A percentile compares a stretch with the other conserved stretches of the same genome.
These are phyloP conservation scores for Quaeritorhiza haematococci DNA, from an alignment of 371 early-diverging fungal genomes.

Conservation along the genomic window DNA sequence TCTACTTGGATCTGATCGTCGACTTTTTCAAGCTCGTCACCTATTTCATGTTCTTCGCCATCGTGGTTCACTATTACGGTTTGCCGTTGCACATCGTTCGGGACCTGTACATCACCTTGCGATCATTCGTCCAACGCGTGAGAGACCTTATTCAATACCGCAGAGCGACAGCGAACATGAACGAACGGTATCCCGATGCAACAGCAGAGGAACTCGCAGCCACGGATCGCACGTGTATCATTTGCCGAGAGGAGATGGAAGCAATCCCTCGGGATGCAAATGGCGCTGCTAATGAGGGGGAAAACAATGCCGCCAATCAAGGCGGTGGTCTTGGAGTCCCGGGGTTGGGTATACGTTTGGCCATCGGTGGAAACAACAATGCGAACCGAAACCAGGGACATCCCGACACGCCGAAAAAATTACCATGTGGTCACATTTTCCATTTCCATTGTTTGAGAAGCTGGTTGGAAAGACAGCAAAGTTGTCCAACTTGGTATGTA, in stretches of 20 bases:
- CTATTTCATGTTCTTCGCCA: constrained; percentile 79
- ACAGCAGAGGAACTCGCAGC: constrained; percentile 73
- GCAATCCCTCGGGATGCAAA: background rate
- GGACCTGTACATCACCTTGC: constrained; percentile 89
- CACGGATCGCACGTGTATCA: constrained; percentile 88
- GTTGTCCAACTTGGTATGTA: constrained; percentile 93
- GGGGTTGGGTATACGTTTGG: too few species aligned
- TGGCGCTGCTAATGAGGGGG: too few species aligned
- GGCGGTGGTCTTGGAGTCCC: too few species aligned
- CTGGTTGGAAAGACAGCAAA: constrained; percentile 98
- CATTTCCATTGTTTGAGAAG: constrained; percentile 95
- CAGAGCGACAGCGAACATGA: constrained; percentile 91
- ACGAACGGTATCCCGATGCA: constrained; percentile 86
- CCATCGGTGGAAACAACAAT: constrained; percentile 1
- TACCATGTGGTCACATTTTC: constrained; percentile 97
- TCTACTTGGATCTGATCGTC: constrained; percentile 75
- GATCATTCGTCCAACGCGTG: constrained; percentile 82
- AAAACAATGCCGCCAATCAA: too few species aligned
- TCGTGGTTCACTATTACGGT: constrained; percentile 70
- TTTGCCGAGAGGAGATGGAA: constrained; percentile 93
- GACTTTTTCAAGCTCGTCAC: constrained; percentile 86
- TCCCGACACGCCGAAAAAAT: constrained; percentile 75
- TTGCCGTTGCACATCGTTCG: constrained; percentile 92
- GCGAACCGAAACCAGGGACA: background rate
- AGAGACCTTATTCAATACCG: constrained; percentile 84